Conservation (phyloP, 306 rosid genomes). For the Lupinus albus region DNA sequence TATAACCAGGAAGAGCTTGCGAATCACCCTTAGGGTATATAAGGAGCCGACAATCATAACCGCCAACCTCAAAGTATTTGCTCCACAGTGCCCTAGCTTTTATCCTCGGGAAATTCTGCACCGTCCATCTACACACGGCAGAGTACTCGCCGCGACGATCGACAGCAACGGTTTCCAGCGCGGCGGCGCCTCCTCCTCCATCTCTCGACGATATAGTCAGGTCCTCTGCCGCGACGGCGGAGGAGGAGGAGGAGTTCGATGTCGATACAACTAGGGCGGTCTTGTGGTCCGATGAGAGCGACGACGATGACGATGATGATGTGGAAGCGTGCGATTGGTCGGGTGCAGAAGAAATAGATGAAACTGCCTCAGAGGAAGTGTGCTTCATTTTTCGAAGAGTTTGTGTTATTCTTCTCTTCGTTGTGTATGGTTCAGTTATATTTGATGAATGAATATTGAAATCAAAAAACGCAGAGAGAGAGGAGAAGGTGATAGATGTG, state of each 20-base stretch:
- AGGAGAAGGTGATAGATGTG: conserved; percentile 36
- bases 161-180: conserved; percentile 74
- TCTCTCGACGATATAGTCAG: conserved; percentile 61
- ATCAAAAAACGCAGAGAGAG: conserved; percentile 3
- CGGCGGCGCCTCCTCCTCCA: conserved; percentile 90
- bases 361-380: conserved; percentile 76
- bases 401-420: conserved; percentile 9
- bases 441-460: conserved; percentile 11
- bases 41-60: conserved; percentile 91
- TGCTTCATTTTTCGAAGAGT: conserved; percentile 67
- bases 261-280: conserved; percentile 36
- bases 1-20: conserved; percentile 91
- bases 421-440: background rate
- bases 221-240: conserved; percentile 81
- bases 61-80: conserved; percentile 99
- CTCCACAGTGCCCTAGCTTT: conserved; percentile 99
- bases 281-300: conserved; percentile 40
- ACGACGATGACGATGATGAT: conserved; percentile 50
- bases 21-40: conserved; percentile 96
- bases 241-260: background rate
- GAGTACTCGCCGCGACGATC: conserved; percentile 86
- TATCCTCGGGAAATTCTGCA: conserved; percentile 80
- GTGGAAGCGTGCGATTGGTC: conserved; percentile 69
- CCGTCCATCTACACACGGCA: conserved; percentile 94
- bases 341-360: conserved; percentile 62